Percentiles rank a stretch among this genome's conserved stretches.
These are phyloP conservation scores for Litchi chinensis DNA, from an alignment of 345 rosid species.

Conservation along the genomic window DNA sequence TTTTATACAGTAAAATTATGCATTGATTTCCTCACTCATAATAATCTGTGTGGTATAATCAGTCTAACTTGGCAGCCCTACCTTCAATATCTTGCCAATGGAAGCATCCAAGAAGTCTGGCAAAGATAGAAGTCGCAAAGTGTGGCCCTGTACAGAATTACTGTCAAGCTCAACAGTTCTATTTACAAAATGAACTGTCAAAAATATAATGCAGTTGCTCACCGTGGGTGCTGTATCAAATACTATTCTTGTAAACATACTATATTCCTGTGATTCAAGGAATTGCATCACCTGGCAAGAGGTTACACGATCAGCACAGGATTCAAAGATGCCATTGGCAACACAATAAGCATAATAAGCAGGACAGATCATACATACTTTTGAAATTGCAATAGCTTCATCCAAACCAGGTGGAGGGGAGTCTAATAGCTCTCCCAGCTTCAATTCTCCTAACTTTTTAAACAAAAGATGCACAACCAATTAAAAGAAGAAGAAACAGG, in stretches of 20 bases:
- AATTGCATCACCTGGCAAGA: conserved; percentile 88
- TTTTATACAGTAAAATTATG: background rate
- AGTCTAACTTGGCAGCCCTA: conserved; percentile 23
- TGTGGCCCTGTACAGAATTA: conserved; percentile 71
- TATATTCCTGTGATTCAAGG: conserved; percentile 88
- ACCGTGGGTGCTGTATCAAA: conserved; percentile 99
- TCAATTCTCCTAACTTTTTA: conserved; percentile 83
- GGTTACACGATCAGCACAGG: conserved; percentile 27
- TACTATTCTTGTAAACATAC: conserved; percentile 87
- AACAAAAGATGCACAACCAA: conserved; percentile 18
- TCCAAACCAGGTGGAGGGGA: conserved; percentile 99
- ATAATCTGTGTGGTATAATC: background rate
- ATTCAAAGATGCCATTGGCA: conserved; percentile 10
- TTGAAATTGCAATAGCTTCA: conserved; percentile 98
- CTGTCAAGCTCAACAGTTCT: conserved; percentile 12
- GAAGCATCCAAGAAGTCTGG: conserved; percentile 97
- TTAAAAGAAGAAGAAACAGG: conserved; percentile 14
- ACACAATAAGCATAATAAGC: conserved; percentile 11
- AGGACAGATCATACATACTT: conserved; percentile 43
- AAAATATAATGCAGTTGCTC: conserved; percentile 30
- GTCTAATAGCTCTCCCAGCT: conserved; percentile 90
- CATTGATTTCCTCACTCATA: background rate
- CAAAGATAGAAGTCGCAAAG: conserved; percentile 82
- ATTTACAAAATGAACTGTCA: conserved; percentile 13
- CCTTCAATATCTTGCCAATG: conserved; percentile 97